phyloP scores from a whole-genome alignment of 139 green algal genomes.

The Chlorella sp. region DNA sequence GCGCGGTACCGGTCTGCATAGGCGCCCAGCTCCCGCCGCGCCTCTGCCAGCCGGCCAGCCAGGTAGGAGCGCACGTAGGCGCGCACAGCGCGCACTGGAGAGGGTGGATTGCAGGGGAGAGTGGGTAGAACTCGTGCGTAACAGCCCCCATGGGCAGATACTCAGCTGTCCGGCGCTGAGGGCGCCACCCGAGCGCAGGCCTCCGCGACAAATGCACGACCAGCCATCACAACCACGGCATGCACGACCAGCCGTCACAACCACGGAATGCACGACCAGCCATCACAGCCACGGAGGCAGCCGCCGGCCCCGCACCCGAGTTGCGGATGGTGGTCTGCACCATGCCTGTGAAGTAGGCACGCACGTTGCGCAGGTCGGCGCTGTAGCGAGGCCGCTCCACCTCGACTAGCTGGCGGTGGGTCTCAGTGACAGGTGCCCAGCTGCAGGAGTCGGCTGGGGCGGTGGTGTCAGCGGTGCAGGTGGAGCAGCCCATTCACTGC shows the following conservation, averaged over 20 bases:
- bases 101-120: too few species aligned
- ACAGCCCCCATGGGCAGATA: too few species aligned
- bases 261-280: too few species aligned
- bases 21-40: neutral
- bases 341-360: neutral
- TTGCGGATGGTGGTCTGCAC: neutral
- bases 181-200: too few species aligned
- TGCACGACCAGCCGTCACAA: too few species aligned
- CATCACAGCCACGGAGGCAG: neutral
- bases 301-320: neutral
- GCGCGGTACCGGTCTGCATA: slow-evolving; percentile 7
- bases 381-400: neutral
- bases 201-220: too few species aligned
- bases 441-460: neutral
- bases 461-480: too few species aligned
- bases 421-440: neutral
- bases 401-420: neutral
- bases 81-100: neutral
- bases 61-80: slow-evolving; percentile 7
- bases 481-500: too few species aligned
- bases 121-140: too few species aligned
- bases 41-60: slow-evolving; percentile 5
- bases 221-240: too few species aligned
- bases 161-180: too few species aligned
- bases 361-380: neutral